Evolutionary conservation across 2,329 filamentous ascomycete species (phyloP), one percentile per base, ranked within the genome.

Genomic region (Neopestalotiopsis clavispora): DNA sequence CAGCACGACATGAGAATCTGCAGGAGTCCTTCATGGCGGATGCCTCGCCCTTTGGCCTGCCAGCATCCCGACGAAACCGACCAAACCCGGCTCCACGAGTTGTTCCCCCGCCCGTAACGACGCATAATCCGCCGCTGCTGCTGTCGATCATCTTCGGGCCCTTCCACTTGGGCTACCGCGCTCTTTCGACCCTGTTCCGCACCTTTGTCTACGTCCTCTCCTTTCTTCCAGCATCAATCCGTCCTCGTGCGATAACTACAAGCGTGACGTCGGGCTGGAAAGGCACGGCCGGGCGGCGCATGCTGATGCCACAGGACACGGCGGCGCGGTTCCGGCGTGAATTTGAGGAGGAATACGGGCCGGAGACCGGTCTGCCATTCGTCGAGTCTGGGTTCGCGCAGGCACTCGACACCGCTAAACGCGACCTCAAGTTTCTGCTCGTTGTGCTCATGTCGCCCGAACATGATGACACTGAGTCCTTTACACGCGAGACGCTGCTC

Each of bases 281-380:
- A 69, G 90, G 90, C 73, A 91, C 90, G 1, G 89, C 85, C 70
- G 91, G 92, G 4, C 88, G 95, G 42, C 87, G 94, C 73, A 89
- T 94, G 73, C 83, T 98, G 59, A 92, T 92, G 77, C 94, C 95
- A 1, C 90, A 93, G 68, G 96, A 99, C 77, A 95, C 94, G 0
- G 94, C 95, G 0, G 91, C 93, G 32, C 87, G 96, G 40, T 97
- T 98, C 79, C 92, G 94, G 76, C 89, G 95, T 9, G 95, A 98
- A 75, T 97, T 99, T 73, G 94, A 97, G 75, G 96, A 99, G 80
- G 94, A 97, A 75, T 96, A 98, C 76, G 94, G 94, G 0, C 62
- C 69, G 20, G 82, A 85, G 20, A 88, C 90, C 63, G 85, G 84
- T 4, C 81, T 98, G 4, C 91, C 92, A 0, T 97, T 97, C 79